Base-by-base conservation (phyloP, 306 rosid genomes). In the Dicorynia guianensis region DNA sequence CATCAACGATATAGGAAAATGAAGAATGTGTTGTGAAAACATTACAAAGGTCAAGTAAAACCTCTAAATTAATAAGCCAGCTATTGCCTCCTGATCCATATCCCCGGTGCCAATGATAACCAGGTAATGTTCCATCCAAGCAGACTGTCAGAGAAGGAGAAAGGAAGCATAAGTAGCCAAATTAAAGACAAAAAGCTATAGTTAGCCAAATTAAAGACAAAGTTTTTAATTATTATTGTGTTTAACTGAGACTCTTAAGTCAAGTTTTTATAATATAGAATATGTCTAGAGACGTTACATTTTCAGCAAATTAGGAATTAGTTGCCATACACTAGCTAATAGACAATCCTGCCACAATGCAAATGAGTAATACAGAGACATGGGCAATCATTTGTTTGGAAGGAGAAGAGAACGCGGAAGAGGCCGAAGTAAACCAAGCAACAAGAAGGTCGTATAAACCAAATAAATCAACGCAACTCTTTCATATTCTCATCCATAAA, bases 61-160 rank as follows among this genome's bases (percentile, higher is more conserved):
- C 99, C 99, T 95, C 99, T 86, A 95, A 89, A 71, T 95, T 94
- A 79, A 95, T 69, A 69, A 95, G 90, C 99, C 99, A 95, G 69
- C 86, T 90, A 63, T 89, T 84, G 60, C 93, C 79, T 79, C 99
- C 98, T 14, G 96, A 90, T 50, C 99, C 99, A 63, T 70, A 83
- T 74, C 99, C 99, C 17, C 86, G 86, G 79, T 95, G 90, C 79
- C 83, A 74, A 82, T 95, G 98, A 80, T 90, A 95, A 36, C 92
- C 99, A 0, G 98, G 99, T 84, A 92, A 82, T 20, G 98, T 87
- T 76, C 99, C 99, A 85, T 95, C 99, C 89, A 86, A 81, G 85
- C 99, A 95, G 8, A 95, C 98, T 95, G 88, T 67, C 61, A 85
- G 40, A 54, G 52, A 10, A 14, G 74, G 74, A 74, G 12, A 49